Conservation (phyloP, 345 rosid species). For the Cardamine chenopodiifolia region DNA sequence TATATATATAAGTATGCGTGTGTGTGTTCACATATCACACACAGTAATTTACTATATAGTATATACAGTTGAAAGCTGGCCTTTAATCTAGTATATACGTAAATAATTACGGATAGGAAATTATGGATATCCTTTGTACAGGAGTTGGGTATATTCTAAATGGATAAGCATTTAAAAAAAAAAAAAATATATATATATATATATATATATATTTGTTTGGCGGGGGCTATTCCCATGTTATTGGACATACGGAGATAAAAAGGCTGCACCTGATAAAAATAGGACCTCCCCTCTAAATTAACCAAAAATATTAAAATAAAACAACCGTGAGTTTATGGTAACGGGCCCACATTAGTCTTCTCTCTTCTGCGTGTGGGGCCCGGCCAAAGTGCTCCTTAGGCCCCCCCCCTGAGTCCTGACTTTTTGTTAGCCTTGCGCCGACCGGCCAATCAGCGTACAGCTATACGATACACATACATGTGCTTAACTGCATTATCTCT, state of each 20-base stretch:
- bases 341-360: conserved; percentile 24
- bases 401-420: neutral
- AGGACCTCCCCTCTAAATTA: conserved; percentile 3
- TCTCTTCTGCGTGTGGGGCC: conserved; percentile 37
- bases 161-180: neutral
- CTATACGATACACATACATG: conserved; percentile 10
- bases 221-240: conserved; percentile 42
- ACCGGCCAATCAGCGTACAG: conserved; percentile 43
- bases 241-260: conserved; percentile 37
- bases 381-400: neutral
- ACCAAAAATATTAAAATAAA: neutral
- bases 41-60: neutral
- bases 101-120: neutral
- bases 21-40: neutral
- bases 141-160: conserved; percentile 27
- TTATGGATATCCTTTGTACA: conserved; percentile 14
- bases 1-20: too few relatives aligned
- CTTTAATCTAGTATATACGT: neutral
- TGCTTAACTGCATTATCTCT: conserved; percentile 12
- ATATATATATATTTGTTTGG: neutral
- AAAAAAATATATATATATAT: neutral
- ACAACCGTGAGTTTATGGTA: conserved; percentile 13
- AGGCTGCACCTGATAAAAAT: conserved; percentile 29
- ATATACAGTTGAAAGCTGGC: neutral
- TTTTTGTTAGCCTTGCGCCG: conserved; percentile 45